phyloP scores from a whole-genome alignment of 1,284 basidiomycete species.

The Apiotrichum domesticum region DNA sequence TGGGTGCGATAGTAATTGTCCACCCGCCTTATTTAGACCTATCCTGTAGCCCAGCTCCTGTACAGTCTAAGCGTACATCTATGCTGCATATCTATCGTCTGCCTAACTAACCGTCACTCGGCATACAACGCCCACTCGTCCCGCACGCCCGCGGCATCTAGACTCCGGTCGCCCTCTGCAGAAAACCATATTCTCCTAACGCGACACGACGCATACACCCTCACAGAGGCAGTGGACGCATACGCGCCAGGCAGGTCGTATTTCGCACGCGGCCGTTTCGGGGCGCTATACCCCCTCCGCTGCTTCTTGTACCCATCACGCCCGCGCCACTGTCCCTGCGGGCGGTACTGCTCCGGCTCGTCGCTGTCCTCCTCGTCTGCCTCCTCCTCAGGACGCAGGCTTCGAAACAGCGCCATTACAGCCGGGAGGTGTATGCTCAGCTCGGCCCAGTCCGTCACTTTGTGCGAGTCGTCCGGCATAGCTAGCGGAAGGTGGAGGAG shows the following conservation, averaged over 20 bases:
- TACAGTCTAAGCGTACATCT: background rate
- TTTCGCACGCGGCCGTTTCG: background rate
- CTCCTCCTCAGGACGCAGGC: background rate
- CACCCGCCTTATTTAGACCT: too few relatives aligned
- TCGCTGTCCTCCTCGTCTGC: background rate
- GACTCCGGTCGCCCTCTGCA: background rate
- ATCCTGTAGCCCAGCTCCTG: too few relatives aligned
- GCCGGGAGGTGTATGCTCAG: slow-evolving; percentile 58
- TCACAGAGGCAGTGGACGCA: slow-evolving; percentile 62
- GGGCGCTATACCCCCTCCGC: background rate
- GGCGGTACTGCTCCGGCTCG: background rate
- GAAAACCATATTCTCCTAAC: slow-evolving; percentile 70
- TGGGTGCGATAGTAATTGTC: too few relatives aligned
- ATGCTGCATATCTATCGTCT: background rate
- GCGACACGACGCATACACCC: slow-evolving; percentile 74
- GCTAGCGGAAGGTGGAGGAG: slow-evolving; percentile 67
- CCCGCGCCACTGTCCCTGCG: slow-evolving; percentile 9
- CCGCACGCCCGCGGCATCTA: slow-evolving; percentile 2
- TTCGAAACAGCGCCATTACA: slow-evolving; percentile 57
- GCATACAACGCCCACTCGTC: slow-evolving; percentile 9
- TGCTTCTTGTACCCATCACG: background rate
- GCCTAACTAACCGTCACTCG: background rate
- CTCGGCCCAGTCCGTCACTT: slow-evolving; percentile 68
- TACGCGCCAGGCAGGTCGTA: slow-evolving; percentile 55
- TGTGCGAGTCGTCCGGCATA: slow-evolving; percentile 55